phyloP scores from a whole-genome alignment of 352 stramenopile genomes.

The Peronospora belbahrii region DNA sequence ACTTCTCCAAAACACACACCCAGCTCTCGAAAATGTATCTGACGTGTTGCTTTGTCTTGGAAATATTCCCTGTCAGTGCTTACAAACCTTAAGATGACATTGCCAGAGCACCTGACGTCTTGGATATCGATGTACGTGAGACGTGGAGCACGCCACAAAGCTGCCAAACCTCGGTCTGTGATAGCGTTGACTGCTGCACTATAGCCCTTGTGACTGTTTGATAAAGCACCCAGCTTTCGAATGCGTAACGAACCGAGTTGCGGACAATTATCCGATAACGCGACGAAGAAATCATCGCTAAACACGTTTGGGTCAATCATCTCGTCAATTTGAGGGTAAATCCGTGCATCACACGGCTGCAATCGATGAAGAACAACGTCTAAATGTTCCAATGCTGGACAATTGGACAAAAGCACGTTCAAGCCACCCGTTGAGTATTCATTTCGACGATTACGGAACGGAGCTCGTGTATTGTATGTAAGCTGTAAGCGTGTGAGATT shows the following conservation, averaged over 20 bases:
- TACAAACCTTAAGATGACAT: conserved; percentile 22
- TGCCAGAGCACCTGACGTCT: conserved; percentile 26
- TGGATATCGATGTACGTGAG: conserved; percentile 31
- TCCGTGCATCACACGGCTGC: conserved; percentile 34
- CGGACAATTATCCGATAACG: conserved; percentile 19
- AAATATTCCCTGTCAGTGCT: neutral
- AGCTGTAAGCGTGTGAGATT: conserved; percentile 37
- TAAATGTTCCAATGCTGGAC: conserved; percentile 26
- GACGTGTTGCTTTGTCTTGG: neutral
- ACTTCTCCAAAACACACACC: conserved; percentile 37
- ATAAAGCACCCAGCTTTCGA: conserved; percentile 23
- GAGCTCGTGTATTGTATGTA: conserved; percentile 42
- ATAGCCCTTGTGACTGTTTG: conserved; percentile 14
- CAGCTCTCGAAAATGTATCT: conserved; percentile 27
- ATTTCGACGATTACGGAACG: conserved; percentile 40
- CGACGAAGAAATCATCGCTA: conserved; percentile 32
- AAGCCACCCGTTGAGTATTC: conserved; percentile 41
- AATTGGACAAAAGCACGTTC: conserved; percentile 27
- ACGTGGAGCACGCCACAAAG: conserved; percentile 13
- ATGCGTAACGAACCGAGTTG: conserved; percentile 28
- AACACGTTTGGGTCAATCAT: conserved; percentile 51
- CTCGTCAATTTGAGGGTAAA: conserved; percentile 52
- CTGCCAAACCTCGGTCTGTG: conserved; percentile 26
- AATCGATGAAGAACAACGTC: conserved; percentile 44
- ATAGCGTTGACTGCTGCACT: conserved; percentile 24